These are phyloP conservation scores for Pulveroboletus sp. DNA, from an alignment of 768 basidiomycete genomes.

Conservation along the genomic window DNA sequence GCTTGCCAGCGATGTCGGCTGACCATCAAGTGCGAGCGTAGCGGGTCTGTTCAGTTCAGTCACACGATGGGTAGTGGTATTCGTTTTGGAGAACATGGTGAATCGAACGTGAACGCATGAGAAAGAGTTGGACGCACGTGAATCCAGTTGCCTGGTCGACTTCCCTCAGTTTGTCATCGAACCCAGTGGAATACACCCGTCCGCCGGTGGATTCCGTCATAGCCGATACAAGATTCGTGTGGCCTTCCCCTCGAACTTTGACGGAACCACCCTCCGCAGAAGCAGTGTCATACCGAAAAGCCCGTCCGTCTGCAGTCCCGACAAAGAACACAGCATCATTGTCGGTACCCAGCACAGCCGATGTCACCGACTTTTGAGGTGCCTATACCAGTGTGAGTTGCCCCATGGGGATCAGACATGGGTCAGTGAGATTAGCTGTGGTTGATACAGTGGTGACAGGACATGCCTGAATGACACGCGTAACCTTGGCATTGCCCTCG, in stretches of 20 bases:
- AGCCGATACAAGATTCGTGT: conserved; percentile 65
- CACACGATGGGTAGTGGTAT: neutral
- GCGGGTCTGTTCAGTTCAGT: conserved; percentile 41
- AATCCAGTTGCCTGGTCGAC: conserved; percentile 40
- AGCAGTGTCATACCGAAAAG: conserved; percentile 54
- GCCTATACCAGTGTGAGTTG: conserved; percentile 43
- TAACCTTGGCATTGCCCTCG: conserved; percentile 49
- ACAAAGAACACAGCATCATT: conserved; percentile 62
- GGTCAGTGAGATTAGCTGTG: too few species aligned
- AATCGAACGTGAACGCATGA: neutral
- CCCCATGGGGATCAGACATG: neutral
- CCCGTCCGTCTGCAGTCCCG: conserved; percentile 77
- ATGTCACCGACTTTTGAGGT: conserved; percentile 77
- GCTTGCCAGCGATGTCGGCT: conserved; percentile 65
- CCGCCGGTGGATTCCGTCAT: conserved; percentile 47
- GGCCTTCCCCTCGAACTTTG: conserved; percentile 59
- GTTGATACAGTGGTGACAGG: too few species aligned
- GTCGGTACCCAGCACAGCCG: conserved; percentile 41
- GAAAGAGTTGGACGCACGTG: conserved; percentile 24
- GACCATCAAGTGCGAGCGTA: conserved; percentile 49
- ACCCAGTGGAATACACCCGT: conserved; percentile 68
- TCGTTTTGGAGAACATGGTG: neutral
- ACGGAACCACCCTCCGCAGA: conserved; percentile 19
- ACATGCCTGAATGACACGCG: conserved; percentile 58
- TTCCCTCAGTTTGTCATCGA: conserved; percentile 75